These are phyloP conservation scores for Hanseniaspora taiwanica DNA, from an alignment of 805 yeast species.

Conservation along the genomic window DNA sequence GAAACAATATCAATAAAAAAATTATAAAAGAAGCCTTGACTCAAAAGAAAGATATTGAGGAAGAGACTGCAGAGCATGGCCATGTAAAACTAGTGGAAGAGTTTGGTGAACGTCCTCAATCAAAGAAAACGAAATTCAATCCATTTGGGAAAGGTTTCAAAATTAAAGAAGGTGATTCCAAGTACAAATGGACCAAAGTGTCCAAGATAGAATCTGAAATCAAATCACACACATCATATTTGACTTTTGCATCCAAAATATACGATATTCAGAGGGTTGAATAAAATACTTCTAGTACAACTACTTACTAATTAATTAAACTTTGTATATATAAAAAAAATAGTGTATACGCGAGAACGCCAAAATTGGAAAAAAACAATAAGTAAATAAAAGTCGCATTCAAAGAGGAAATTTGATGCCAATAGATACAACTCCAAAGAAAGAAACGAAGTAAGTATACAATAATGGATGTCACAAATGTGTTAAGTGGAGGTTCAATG, in stretches of 20 bases:
- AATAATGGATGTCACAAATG: not conserved
- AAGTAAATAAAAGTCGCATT: conserved; percentile 9
- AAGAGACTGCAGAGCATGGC: conserved; percentile 11
- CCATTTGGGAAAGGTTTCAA: conserved; percentile 90
- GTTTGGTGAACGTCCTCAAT: conserved; percentile 10
- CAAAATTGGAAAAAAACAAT: too few relatives aligned
- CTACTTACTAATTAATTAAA: too few relatives aligned
- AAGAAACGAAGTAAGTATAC: too few relatives aligned
- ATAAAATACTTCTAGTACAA: too few relatives aligned
- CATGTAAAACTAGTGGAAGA: conserved; percentile 9
- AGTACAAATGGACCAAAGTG: conserved; percentile 72
- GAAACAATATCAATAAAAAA: conserved; percentile 23
- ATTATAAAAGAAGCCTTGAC: conserved; percentile 17
- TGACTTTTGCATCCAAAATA: conserved; percentile 69
- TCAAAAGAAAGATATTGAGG: conserved; percentile 7
- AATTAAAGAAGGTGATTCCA: conserved; percentile 75
- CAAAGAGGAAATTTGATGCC: too few relatives aligned
- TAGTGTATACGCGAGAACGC: too few relatives aligned
- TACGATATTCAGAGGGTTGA: conserved; percentile 13
- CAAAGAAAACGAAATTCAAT: conserved; percentile 48
- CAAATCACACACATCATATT: conserved; percentile 86
- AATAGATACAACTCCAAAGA: too few relatives aligned
- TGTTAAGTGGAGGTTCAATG: not conserved
- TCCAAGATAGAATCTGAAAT: conserved; percentile 73
- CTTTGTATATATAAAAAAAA: too few relatives aligned